Evolutionary conservation across 495 filamentous ascomycete species (phyloP), one percentile per base, ranked within the genome.

Genomic region (Annulohypoxylon maeteangense): DNA sequence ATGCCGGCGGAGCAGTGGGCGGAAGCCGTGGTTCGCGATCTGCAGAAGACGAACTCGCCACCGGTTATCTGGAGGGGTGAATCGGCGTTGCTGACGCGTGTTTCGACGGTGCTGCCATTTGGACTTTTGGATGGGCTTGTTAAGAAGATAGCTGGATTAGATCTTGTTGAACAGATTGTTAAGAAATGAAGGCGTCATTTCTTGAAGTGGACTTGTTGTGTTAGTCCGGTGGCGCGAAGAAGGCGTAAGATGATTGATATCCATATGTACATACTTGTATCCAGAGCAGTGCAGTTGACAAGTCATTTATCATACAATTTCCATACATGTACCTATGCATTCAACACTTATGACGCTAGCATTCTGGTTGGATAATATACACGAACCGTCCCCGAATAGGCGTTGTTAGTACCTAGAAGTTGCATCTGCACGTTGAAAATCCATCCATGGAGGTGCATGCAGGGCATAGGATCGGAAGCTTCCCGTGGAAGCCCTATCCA

Each of bases 121-220:
- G 62, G 62, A 10, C 0, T 56, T 8, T 36, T 65, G 1, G 62
- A 65, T 29, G 51, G 62, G 16, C 3, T 47, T 14, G 38, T 65
- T 14, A 68, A 55, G 65, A 61, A 61, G 34, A 32, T 68, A 20
- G 36, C 27, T 20, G 45, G 65, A n/a, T 56, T 68, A n/a, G 65
- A 61, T 32, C 38, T 31, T 14, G 65, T 55, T 3, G 65, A 60
- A 31, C 45, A 55, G 44, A 25, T 53, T 12, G n/a, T 68, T 16
- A 54, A 47, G 47, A 68, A 62, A 48, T 50, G 38, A 44, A 18
- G 18, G 4, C 4, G 10, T 62, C 16, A 1, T 23, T 22, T 62
- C 20, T 32, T 27, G 16, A 55, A 34, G 51, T 5, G 18, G 31
- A 34, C 40, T 4, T 5, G 40, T 18, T 3, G 14, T 14, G 14